A percentile compares a stretch with the other conserved stretches of the same genome.
Conservation (phyloP, 176 grass and related monocot species). For the Miscanthus lutarioriparius region DNA sequence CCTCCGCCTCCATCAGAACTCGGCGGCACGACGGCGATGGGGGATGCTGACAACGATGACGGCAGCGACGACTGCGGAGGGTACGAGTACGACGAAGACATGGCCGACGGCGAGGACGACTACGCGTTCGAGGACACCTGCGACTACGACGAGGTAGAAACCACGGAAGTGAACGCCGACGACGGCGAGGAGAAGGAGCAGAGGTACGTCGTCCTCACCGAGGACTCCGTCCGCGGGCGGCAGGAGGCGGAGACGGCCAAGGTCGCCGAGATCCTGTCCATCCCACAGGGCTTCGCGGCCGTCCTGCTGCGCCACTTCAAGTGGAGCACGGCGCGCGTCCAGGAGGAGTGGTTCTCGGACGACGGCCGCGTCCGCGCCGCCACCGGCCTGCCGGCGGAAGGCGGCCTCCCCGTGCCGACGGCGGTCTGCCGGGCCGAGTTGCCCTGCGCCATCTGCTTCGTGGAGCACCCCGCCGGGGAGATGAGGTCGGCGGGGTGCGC, state of each 20-base stretch:
- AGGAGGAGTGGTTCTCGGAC: constrained; percentile 36
- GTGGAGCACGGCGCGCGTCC: background rate
- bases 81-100: background rate
- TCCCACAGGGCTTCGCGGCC: background rate
- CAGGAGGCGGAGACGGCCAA: background rate
- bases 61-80: too few relatives aligned
- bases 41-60: too few relatives aligned
- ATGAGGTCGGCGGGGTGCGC: constrained; percentile 3
- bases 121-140: background rate
- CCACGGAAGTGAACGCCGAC: background rate
- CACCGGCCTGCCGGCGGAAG: background rate
- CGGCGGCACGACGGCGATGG: too few relatives aligned
- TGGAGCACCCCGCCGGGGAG: accelerated
- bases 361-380: background rate
- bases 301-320: background rate
- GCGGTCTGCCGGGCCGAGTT: background rate
- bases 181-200: background rate
- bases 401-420: background rate
- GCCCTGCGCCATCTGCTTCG: constrained; percentile 14
- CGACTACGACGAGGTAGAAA: background rate
- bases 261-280: constrained; percentile 6
- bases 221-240: background rate
- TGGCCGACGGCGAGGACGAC: background rate
- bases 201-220: background rate
- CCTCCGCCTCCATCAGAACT: too few relatives aligned